Conservation (phyloP, 169 alveolate species). For the Plasmodium coatneyi region DNA sequence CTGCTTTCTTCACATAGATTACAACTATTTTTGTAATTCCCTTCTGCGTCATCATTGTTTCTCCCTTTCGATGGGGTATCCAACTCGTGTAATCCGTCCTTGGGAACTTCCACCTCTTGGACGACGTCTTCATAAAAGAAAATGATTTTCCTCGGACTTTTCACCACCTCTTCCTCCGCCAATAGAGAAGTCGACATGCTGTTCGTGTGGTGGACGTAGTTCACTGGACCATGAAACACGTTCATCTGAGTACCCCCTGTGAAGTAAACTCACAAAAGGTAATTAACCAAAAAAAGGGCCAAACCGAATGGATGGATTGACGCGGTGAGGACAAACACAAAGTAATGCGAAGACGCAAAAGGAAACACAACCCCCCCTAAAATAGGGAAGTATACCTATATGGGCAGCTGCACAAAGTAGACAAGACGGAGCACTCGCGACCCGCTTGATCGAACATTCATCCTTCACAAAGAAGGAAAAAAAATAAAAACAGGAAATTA, state of each 20-base stretch:
- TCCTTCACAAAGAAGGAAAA: not conserved
- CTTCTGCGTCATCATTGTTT: slow-evolving; percentile 8
- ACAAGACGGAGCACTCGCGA: not conserved
- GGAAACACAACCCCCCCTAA: not conserved
- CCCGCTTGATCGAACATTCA: not conserved
- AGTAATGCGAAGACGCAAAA: not conserved
- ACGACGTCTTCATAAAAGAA: slow-evolving; percentile 48
- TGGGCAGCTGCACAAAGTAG: not conserved
- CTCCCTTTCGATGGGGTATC: slow-evolving; percentile 9
- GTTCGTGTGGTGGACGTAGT: not conserved
- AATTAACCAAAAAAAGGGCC: not conserved
- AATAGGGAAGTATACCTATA: not conserved
- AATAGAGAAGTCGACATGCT: slow-evolving; percentile 6
- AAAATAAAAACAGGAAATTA: not conserved
- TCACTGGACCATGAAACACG: too few species aligned
- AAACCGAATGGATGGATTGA: too few species aligned
- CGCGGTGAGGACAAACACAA: not conserved
- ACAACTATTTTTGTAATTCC: not conserved
- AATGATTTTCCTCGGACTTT: not conserved
- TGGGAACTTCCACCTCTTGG: slow-evolving; percentile 23
- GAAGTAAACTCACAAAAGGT: not conserved
- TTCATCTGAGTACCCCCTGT: not conserved
- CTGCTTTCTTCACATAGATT: not conserved
- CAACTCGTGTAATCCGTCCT: slow-evolving; percentile 17
- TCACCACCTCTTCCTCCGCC: slow-evolving; percentile 5